Base-by-base conservation (phyloP, 1,139 yeast species). In the Taphrina wiesneri region DNA sequence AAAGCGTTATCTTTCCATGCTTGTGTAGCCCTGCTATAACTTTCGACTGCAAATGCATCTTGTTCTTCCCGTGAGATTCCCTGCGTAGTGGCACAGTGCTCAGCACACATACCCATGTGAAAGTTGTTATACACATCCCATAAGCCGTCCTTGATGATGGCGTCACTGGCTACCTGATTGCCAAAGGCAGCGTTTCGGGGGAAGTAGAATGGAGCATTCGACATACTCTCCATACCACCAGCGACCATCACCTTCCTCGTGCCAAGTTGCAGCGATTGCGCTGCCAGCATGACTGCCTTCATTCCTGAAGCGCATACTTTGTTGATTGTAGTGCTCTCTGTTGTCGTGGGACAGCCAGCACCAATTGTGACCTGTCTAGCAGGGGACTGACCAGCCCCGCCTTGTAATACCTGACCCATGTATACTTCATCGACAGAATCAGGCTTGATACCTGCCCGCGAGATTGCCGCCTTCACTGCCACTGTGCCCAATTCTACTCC, bases 141-240 rank as follows among this genome's bases (percentile, higher is more conserved):
- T 72, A 93, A 81, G 73, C 98, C 99, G 77, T 93, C 99, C 76
- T 86, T 86, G 78, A 88, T 89, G 69, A 93, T 80, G 74, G 97
- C 97, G 75, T 93, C 99, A 65, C 90, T 85, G 71, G 92, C 74
- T 30, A 82, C 74, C 65, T 85, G 79, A 70, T 90, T 93, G 72
- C 99, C 98, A 74, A 86, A 93, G 80, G 93, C 87, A 72, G 91
- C 86, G 56, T 91, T 91, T 68, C 85, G 75, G 68, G 97, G 96
- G 68, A 90, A 76, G 77, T 93, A 93, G 82, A 92, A 93, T 67
- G 99, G 99, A 49, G 92, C 86, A 76, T 93, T 92, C 70, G 96
- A 82, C 99, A 93, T 93, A 69, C 96, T 88, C 80, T 93, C 99
- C 71, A 96, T 95, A 75, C 99, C 99, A 73, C 98, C 99, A 62